phyloP scores from a whole-genome alignment of 2,329 filamentous ascomycete genomes.

The Botryotinia narcissicola region DNA sequence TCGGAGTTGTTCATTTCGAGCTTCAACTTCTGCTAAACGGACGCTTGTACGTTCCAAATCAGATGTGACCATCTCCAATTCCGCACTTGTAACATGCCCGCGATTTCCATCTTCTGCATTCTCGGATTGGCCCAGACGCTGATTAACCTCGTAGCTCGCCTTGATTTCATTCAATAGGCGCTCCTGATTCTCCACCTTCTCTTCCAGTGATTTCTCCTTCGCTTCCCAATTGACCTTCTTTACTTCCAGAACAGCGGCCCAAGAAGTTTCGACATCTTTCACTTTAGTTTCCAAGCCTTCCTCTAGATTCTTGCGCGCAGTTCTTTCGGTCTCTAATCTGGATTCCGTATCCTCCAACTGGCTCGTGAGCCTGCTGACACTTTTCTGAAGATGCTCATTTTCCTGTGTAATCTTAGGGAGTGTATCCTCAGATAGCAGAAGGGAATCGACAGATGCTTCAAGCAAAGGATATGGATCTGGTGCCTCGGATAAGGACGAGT shows the following conservation, averaged over 20 bases:
- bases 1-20: constrained; percentile 88
- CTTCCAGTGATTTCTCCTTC: constrained; percentile 86
- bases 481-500: constrained; percentile 90
- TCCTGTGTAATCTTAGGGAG: constrained; percentile 86
- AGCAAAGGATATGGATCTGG: constrained; percentile 95
- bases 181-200: constrained; percentile 93
- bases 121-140: constrained; percentile 75
- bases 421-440: constrained; percentile 88
- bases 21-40: constrained; percentile 85
- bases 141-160: constrained; percentile 94
- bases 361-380: constrained; percentile 68
- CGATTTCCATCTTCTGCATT: constrained; percentile 56
- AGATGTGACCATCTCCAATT: constrained; percentile 88
- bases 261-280: constrained; percentile 86
- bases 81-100: constrained; percentile 74
- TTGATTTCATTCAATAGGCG: constrained; percentile 90
- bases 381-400: constrained; percentile 81
- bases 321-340: constrained; percentile 74
- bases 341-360: constrained; percentile 83
- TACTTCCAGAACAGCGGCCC: constrained; percentile 85
- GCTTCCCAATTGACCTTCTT: constrained; percentile 96
- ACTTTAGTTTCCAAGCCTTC: constrained; percentile 73
- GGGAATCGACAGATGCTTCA: constrained; percentile 92
- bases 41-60: constrained; percentile 88
- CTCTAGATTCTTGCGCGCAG: constrained; percentile 71